Evolutionary conservation across 2,329 filamentous ascomycete genomes (phyloP).

Genomic region (Graphilbum sp.): DNA sequence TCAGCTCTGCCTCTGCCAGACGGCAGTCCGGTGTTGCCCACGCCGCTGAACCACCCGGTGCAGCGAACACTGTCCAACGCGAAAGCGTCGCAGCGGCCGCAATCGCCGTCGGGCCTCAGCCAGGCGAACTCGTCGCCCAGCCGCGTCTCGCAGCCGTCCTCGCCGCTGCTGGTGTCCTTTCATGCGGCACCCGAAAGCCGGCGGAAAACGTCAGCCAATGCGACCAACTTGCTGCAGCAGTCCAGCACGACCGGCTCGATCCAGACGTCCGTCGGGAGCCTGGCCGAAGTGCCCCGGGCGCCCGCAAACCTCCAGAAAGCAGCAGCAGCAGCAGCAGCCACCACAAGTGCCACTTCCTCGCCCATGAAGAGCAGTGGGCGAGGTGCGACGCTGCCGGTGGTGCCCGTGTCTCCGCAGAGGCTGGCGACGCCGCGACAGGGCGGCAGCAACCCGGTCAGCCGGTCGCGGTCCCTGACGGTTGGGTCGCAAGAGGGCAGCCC

Average conservation of each 20-base stretch:
- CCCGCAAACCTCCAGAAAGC: slow-evolving; percentile 44
- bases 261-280: slow-evolving; percentile 48
- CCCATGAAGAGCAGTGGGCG: slow-evolving; percentile 44
- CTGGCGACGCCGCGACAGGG: slow-evolving; percentile 42
- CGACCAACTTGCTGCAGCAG: slow-evolving; percentile 68
- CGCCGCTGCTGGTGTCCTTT: slow-evolving; percentile 91
- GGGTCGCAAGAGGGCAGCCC: slow-evolving; percentile 86
- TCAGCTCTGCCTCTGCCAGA: slow-evolving; percentile 48
- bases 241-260: slow-evolving; percentile 42
- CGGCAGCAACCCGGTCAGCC: slow-evolving; percentile 45
- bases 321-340: slow-evolving; percentile 28
- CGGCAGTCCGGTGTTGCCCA: slow-evolving; percentile 67
- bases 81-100: slow-evolving; percentile 61
- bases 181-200: slow-evolving; percentile 66
- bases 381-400: slow-evolving; percentile 25
- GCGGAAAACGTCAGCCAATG: slow-evolving; percentile 82
- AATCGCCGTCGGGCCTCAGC: slow-evolving; percentile 68
- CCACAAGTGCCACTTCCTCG: slow-evolving; percentile 19
- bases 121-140: slow-evolving; percentile 78
- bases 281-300: slow-evolving; percentile 55
- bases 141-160: slow-evolving; percentile 62
- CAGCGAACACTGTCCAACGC: slow-evolving; percentile 73
- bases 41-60: slow-evolving; percentile 34
- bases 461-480: slow-evolving; percentile 78
- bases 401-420: slow-evolving; percentile 48